Base-by-base conservation (phyloP, 2,329 filamentous ascomycete genomes). In the Xylaria sp. region DNA sequence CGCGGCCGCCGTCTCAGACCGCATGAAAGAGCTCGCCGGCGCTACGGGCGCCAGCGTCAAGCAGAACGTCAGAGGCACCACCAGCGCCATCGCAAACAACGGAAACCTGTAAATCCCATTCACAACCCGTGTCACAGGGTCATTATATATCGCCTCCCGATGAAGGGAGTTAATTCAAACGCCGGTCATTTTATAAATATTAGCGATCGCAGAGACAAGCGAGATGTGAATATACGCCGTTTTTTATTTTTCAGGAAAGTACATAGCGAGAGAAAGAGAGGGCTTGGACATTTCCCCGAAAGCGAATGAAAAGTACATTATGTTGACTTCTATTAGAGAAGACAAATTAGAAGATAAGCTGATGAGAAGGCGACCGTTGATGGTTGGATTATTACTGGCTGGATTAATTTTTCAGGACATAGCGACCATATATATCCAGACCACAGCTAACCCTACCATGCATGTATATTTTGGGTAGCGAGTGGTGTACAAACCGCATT, bases 71-170 rank as follows among this genome's bases (percentile, higher is more conserved):
- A 68, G 63, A 39, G 79, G 78, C 56, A 89, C 87, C 4, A 88
- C 86, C 23, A 77, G 71, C 72, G 74, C 84, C 69, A 89, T 89
- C 72, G 87, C 85, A 74, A 87, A 87, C 81, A 89, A 89, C 76
- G 86, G 86, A 60, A 77, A 76, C 57, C 39, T 61, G 45, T 70
- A 64, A 45, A 66, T 28, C 15, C 52, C 18, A 36, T 15, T 13
- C 28, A 2, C 25, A 30, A 8, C 25, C 28, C 48, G 6, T 30
- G 15, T n/a, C 3, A 10, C 18, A 18, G 28, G 20, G 25, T 12
- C 15, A 28, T 30, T 13, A 30, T 30, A 2, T 28, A 50, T 50
- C 46, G 46, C 30, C 46, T 50, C 25, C 46, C 25, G 48, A 25
- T 32, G 25, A 3, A 25, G 25, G 7, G 10, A 52, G 48, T 52